Percentiles rank a stretch among this genome's conserved stretches.
Conservation (phyloP, 306 rosid genomes). For the Notholithocarpus densiflorus region DNA sequence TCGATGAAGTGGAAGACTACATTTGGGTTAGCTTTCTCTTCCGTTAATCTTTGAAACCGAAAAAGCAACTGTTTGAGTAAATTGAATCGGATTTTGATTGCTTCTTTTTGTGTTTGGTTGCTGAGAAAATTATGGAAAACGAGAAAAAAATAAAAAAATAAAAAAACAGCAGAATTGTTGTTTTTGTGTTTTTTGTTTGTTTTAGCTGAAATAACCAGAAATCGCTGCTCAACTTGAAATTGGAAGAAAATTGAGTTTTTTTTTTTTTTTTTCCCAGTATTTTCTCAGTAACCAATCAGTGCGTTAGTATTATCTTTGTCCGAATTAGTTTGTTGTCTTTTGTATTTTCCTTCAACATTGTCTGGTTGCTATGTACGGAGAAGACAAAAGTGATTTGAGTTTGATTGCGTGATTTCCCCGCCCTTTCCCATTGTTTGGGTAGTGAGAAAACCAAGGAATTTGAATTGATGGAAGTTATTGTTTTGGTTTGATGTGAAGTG, state of each 20-base stretch:
- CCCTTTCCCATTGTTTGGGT: conserved; percentile 10
- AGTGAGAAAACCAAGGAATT: conserved; percentile 20
- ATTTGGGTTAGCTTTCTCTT: conserved; percentile 42
- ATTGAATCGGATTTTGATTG: not conserved
- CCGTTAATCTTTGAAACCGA: not conserved
- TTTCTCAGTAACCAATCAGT: conserved; percentile 2
- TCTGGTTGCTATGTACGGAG: conserved; percentile 17
- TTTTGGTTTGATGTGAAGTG: not conserved
- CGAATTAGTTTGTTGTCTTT: conserved; percentile 23
- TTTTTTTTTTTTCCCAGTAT: too few species aligned
- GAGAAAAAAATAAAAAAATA: not conserved
- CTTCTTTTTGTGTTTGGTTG: conserved; percentile 15
- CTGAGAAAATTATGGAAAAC: not conserved
- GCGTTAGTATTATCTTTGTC: conserved; percentile 1
- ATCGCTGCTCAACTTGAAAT: too few species aligned
- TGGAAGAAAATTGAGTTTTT: too few species aligned
- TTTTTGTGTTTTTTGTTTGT: too few species aligned
- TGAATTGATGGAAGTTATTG: not conserved
- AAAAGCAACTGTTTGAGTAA: not conserved
- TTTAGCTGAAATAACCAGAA: not conserved
- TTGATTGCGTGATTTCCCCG: conserved; percentile 27
- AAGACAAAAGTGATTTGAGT: conserved; percentile 13
- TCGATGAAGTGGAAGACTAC: conserved; percentile 71
- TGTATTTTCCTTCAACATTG: conserved; percentile 7
- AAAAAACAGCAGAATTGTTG: not conserved